Percentiles rank a stretch among this genome's conserved stretches.
phyloP scores from a whole-genome alignment of 1,284 basidiomycete species.

The Ustanciosporium gigantosporum region DNA sequence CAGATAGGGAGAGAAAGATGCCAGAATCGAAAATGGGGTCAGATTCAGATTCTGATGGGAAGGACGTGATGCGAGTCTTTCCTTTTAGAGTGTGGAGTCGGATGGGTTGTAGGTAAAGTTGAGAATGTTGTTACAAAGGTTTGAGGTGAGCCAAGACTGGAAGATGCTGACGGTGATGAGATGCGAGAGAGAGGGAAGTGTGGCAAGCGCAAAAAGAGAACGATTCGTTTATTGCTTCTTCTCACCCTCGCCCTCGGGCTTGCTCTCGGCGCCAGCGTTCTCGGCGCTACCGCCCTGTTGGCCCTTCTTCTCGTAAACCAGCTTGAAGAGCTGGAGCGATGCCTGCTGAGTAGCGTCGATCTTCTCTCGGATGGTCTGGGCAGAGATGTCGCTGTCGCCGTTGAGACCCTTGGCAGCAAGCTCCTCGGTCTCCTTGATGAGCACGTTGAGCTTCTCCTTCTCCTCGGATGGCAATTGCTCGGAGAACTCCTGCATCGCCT shows the following conservation, averaged over 20 bases:
- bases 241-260: conserved; percentile 50
- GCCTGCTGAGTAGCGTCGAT: conserved; percentile 95
- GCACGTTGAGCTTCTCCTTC: conserved; percentile 77
- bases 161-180: not conserved
- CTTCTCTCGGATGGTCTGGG: conserved; percentile 88
- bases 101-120: too few relatives aligned
- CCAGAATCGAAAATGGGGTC: too few relatives aligned
- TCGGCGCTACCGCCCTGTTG: conserved; percentile 66
- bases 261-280: conserved; percentile 4
- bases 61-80: too few relatives aligned
- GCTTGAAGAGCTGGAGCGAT: conserved; percentile 95
- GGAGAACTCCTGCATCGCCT: conserved; percentile 96
- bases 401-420: conserved; percentile 88
- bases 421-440: conserved; percentile 83
- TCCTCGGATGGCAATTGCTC: conserved; percentile 90
- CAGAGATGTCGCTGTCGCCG: conserved; percentile 77
- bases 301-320: conserved; percentile 91
- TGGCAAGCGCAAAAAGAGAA: not conserved
- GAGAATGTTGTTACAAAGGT: conserved; percentile 27
- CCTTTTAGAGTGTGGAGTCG: too few relatives aligned
- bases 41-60: too few relatives aligned
- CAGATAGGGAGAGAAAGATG: too few relatives aligned
- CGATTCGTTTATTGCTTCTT: conserved; percentile 50
- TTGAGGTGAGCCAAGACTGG: too few relatives aligned
- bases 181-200: not conserved